Conservation (phyloP, 768 basidiomycete genomes). For the Multifurca ochricompacta region DNA sequence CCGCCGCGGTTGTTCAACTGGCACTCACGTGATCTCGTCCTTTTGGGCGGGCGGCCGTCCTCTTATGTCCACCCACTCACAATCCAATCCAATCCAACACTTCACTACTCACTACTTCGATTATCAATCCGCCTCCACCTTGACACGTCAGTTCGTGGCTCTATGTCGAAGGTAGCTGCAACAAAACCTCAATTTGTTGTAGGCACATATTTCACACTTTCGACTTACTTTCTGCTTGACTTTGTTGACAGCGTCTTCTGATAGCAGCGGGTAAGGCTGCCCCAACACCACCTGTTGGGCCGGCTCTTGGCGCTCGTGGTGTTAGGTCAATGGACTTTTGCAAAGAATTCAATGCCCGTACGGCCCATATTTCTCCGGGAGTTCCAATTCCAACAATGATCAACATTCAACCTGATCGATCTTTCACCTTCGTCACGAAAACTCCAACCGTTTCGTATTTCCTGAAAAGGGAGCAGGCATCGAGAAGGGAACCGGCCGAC, state of each 20-base stretch:
- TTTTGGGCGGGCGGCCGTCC: too few species aligned
- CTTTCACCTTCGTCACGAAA: conserved; percentile 90
- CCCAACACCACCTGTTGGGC: conserved; percentile 93
- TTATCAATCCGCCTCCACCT: too few species aligned
- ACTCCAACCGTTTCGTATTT: conserved; percentile 87
- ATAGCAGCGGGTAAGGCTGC: conserved; percentile 92
- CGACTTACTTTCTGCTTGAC: not conserved
- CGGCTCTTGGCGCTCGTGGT: conserved; percentile 94
- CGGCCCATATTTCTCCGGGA: conserved; percentile 77
- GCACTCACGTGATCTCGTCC: not conserved
- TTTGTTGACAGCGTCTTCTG: conserved; percentile 57
- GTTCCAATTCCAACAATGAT: conserved; percentile 90
- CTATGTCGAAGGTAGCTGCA: conserved; percentile 63
- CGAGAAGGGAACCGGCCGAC: conserved; percentile 81
- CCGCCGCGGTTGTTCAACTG: conserved; percentile 11
- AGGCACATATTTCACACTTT: conserved; percentile 27
- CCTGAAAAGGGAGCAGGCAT: conserved; percentile 83
- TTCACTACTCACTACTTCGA: too few species aligned
- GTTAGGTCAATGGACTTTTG: conserved; percentile 99
- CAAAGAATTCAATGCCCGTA: conserved; percentile 99
- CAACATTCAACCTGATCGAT: conserved; percentile 87
- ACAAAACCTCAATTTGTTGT: conserved; percentile 73
- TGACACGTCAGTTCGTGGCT: conserved; percentile 1
- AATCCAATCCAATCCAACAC: too few species aligned
- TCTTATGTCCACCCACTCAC: too few species aligned